phyloP scores from a whole-genome alignment of 805 yeast species.

The Nakazawaea molendinolei region DNA sequence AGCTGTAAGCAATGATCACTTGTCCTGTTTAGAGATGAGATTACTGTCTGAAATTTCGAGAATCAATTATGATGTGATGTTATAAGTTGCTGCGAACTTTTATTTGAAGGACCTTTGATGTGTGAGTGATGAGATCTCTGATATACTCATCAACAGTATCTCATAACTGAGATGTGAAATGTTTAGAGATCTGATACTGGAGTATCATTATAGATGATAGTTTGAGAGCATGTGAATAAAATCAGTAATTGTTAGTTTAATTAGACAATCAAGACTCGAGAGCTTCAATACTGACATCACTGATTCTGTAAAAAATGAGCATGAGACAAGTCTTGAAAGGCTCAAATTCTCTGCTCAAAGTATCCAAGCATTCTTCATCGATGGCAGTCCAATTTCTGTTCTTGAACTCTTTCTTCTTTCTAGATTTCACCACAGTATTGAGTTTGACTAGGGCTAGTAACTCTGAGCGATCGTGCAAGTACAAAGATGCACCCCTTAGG shows the following conservation, averaged over 20 bases:
- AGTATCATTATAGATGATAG: too few relatives aligned
- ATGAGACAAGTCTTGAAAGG: constrained; percentile 68
- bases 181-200: too few relatives aligned
- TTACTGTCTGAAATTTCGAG: too few relatives aligned
- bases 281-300: constrained; percentile 50
- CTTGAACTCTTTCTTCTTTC: constrained; percentile 32
- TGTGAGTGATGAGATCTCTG: too few relatives aligned
- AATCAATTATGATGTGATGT: too few relatives aligned
- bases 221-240: neutral
- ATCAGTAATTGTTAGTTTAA: neutral
- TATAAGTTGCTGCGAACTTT: too few relatives aligned
- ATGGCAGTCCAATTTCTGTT: constrained; percentile 61
- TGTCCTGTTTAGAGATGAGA: too few relatives aligned
- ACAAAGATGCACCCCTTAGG: constrained; percentile 70
- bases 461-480: constrained; percentile 48
- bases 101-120: too few relatives aligned
- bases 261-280: constrained; percentile 24
- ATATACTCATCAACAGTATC: too few relatives aligned
- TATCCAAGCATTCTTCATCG: constrained; percentile 51
- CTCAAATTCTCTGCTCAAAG: constrained; percentile 47
- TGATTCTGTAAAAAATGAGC: constrained; percentile 68
- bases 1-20: too few relatives aligned
- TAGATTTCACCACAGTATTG: constrained; percentile 28
- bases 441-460: constrained; percentile 36
- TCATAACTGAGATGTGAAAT: too few relatives aligned